phyloP scores from a whole-genome alignment of 129 eudicot genomes.

The Lactuca sativa region DNA sequence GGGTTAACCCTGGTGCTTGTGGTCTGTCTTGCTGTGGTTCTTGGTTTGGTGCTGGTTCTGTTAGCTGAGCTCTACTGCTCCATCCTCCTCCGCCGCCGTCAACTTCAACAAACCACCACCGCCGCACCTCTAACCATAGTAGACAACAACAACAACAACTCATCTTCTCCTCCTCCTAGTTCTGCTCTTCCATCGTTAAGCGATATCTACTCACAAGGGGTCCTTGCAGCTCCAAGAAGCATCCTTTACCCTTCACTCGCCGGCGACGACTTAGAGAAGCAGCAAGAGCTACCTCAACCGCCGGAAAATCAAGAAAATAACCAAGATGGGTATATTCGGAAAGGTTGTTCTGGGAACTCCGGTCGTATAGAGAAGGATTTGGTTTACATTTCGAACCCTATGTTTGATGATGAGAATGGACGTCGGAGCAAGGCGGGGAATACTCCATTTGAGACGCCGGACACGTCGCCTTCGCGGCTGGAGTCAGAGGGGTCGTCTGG shows the following conservation, averaged over 20 bases:
- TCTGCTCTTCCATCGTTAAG: conserved; percentile 32
- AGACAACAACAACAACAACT: not conserved
- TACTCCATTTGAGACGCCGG: conserved; percentile 87
- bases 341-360: conserved; percentile 17
- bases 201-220: conserved; percentile 57
- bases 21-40: conserved; percentile 53
- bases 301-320: conserved; percentile 29
- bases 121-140: not conserved
- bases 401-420: conserved; percentile 45
- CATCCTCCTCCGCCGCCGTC: conserved; percentile 48
- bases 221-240: conserved; percentile 71
- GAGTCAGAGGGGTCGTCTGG: conserved; percentile 44
- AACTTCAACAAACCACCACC: conserved; percentile 18
- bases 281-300: conserved; percentile 9
- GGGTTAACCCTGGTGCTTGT: conserved; percentile 68
- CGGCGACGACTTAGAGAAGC: conserved; percentile 43
- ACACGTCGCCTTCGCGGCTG: conserved; percentile 72
- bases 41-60: conserved; percentile 59
- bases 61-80: conserved; percentile 83
- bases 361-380: conserved; percentile 22
- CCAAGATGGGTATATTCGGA: conserved; percentile 16
- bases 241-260: conserved; percentile 66
- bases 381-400: conserved; percentile 77
- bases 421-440: conserved; percentile 32
- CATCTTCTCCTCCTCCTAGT: not conserved